Conservation (phyloP, 176 grass and related monocot species). For the Avena sativa region DNA sequence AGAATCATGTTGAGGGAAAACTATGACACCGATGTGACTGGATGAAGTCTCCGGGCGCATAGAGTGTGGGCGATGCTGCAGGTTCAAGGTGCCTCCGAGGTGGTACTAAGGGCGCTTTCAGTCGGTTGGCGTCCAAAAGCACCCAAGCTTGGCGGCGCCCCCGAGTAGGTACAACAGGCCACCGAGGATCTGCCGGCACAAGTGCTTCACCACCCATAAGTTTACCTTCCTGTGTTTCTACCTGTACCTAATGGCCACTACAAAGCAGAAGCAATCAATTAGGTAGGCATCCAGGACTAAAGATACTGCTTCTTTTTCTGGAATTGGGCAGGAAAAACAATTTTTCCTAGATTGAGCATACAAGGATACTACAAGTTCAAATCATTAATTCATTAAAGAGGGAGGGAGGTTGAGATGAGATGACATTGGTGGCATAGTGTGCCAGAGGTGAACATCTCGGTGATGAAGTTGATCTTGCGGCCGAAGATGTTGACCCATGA, state of each 20-base stretch:
- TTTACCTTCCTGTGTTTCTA: constrained; percentile 74
- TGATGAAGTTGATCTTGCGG: constrained; percentile 98
- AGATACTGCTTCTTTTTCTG: neutral
- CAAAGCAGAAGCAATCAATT: constrained; percentile 28
- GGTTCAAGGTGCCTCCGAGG: no score
- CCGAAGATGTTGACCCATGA: constrained; percentile 84
- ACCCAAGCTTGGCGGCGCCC: no score
- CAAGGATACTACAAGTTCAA: constrained; percentile 20
- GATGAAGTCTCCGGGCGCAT: no score
- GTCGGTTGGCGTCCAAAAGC: no score
- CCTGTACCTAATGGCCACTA: constrained; percentile 67
- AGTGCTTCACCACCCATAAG: constrained; percentile 91
- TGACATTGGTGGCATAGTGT: constrained; percentile 49
- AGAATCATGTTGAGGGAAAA: no score
- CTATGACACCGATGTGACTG: no score
- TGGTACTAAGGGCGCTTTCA: no score
- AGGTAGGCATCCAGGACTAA: neutral
- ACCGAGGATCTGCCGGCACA: constrained; percentile 88
- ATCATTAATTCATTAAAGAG: neutral
- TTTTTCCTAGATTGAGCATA: constrained; percentile 17
- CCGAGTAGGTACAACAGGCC: constrained; percentile 74
- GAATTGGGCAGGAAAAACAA: constrained; percentile 3
- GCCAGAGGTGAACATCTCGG: constrained; percentile 97
- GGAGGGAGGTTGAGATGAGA: neutral
- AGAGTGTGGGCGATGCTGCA: no score